phyloP scores from a whole-genome alignment of 441 rosid species.

The Corymbia calophylla region DNA sequence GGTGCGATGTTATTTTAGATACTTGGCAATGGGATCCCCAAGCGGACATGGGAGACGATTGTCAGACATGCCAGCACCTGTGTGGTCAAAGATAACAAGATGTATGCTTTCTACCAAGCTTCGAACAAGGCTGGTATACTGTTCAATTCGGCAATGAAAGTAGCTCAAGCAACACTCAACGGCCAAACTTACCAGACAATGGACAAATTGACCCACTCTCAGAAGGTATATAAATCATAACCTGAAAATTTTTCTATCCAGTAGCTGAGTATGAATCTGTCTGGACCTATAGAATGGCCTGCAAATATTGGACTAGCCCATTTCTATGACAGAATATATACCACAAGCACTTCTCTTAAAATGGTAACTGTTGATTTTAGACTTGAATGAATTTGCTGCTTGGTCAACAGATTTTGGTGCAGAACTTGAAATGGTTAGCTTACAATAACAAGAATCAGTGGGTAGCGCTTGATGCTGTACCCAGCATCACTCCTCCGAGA shows the following conservation, averaged over 20 bases:
- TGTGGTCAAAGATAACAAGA: conserved; percentile 32
- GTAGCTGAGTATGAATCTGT: background rate
- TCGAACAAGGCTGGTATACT: conserved; percentile 27
- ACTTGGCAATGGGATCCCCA: conserved; percentile 27
- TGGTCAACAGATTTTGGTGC: conserved; percentile 25
- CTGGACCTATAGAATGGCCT: background rate
- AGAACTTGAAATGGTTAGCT: conserved; percentile 40
- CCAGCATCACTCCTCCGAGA: conserved; percentile 13
- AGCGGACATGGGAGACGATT: conserved; percentile 47
- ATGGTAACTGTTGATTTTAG: background rate
- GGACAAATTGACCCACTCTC: conserved; percentile 19
- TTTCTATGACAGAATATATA: background rate
- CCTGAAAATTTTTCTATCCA: background rate
- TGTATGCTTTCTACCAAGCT: conserved; percentile 24
- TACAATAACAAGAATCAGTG: conserved; percentile 22
- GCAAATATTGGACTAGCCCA: background rate
- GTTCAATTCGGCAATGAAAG: conserved; percentile 42
- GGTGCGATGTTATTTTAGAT: conserved; percentile 23
- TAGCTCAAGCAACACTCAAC: conserved; percentile 30
- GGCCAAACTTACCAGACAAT: conserved; percentile 13
- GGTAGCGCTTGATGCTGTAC: conserved; percentile 1
- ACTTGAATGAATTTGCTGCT: background rate
- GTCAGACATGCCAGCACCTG: conserved; percentile 54
- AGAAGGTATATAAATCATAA: conserved; percentile 20
- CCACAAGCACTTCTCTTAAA: background rate